phyloP scores from a whole-genome alignment of 2,329 filamentous ascomycete genomes.

The Monilinia polystroma region DNA sequence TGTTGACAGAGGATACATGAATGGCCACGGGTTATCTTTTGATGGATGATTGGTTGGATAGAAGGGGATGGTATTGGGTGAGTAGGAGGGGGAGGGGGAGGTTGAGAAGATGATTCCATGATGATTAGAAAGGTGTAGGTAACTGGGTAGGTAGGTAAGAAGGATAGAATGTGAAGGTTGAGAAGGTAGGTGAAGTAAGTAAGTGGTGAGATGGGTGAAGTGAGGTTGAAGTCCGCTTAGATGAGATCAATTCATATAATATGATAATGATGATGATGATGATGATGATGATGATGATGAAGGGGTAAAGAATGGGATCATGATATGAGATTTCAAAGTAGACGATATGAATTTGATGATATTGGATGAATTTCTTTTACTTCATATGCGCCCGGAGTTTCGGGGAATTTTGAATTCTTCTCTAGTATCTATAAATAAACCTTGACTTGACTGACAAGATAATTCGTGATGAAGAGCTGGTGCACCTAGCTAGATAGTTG shows the following conservation, averaged over 20 bases:
- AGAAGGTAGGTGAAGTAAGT: too few species aligned
- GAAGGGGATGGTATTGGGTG: not conserved
- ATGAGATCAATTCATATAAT: constrained; percentile 7
- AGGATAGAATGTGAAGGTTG: not conserved
- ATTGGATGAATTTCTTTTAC: too few species aligned
- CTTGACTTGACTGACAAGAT: too few species aligned
- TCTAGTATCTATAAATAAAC: not conserved
- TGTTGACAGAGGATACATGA: constrained; percentile 39
- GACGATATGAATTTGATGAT: too few species aligned
- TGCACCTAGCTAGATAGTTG: too few species aligned
- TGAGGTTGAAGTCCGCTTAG: too few species aligned
- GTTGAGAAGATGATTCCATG: constrained; percentile 20
- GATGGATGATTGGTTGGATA: not conserved
- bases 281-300: constrained; percentile 29
- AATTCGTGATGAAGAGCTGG: too few species aligned
- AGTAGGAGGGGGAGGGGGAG: not conserved
- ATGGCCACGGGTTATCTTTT: constrained; percentile 33
- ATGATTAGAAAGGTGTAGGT: not conserved
- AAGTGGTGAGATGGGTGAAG: too few species aligned
- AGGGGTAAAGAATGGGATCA: constrained; percentile 41
- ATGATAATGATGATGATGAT: too few species aligned
- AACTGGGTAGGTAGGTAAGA: not conserved
- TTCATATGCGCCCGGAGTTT: not conserved
- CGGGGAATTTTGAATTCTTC: not conserved
- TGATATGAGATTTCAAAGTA: not conserved